Evolutionary conservation across 768 basidiomycete genomes (phyloP), one percentile per base, ranked within the genome.

Genomic region (Trichaptum fuscoviolaceum): DNA sequence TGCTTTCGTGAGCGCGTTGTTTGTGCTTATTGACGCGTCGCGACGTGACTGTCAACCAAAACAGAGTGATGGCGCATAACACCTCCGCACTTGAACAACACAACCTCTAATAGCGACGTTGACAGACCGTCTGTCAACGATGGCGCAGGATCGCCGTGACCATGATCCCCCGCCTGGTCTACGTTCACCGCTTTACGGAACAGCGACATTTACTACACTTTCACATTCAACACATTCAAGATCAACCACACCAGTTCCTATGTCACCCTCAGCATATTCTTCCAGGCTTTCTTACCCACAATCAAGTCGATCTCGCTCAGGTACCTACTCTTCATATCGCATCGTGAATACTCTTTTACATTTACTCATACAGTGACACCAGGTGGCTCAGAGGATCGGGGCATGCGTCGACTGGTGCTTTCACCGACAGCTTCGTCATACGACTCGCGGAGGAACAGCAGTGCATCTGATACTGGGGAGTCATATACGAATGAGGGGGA

Each of bases 121-220:
- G 42, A 20, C 42, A n/a, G n/a, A n/a, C n/a, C n/a, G 42, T 20
- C 42, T 12, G 42, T 52, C 42, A 52, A 52, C 42, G 15, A 52
- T 52, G 42, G 12, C 42, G 42, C 42, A 20, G 20, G 42, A 52
- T 2, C 42, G 10, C 42, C 5, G 42, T 12, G 59, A 61, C 24
- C 59, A 61, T 17, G 59, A 61, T 4, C 59, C 59, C 24, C 59
- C 59, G 59, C 25, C 25, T 12, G 30, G 25, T 17, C 59, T 61
- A 61, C 83, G 87, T 80, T 90, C 89, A 62, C 89, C 87, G 25
- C 78, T 82, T 24, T 84, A 84, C 70, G 87, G 86, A 76, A 85
- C 86, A 59, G 81, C 84, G 23, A 85, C 86, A 0, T 86, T 82
- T 70, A 83, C 84, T 18, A 81, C 82, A 0, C 72, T 85, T 62